Conservation (phyloP, 1,284 basidiomycete species). For the Boletus calvinii region DNA sequence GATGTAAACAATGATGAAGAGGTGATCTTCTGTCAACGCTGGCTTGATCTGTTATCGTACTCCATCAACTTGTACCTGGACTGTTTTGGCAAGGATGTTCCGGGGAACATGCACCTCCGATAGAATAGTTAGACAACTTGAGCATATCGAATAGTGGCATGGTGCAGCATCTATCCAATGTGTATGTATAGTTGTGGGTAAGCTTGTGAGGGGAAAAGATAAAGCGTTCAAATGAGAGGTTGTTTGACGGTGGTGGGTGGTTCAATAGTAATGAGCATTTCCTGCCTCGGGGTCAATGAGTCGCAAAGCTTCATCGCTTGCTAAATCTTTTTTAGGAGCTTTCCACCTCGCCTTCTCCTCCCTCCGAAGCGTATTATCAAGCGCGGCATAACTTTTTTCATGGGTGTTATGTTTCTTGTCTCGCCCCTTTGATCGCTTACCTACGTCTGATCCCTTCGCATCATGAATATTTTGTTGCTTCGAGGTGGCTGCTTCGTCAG, state of each 20-base stretch:
- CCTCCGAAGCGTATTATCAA: slow-evolving; percentile 31
- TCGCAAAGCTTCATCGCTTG: slow-evolving; percentile 6
- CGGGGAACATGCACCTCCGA: not conserved
- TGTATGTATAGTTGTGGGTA: not conserved
- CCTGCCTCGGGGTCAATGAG: slow-evolving; percentile 11
- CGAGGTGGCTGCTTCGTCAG: slow-evolving; percentile 28
- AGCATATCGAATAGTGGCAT: slow-evolving; percentile 5
- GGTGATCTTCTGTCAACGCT: slow-evolving; percentile 6
- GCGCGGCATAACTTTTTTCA: slow-evolving; percentile 40
- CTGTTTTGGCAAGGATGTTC: not conserved
- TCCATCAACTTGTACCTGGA: not conserved
- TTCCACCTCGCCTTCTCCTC: slow-evolving; percentile 40
- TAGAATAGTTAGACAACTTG: not conserved
- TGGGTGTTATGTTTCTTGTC: slow-evolving; percentile 26
- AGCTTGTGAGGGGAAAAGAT: not conserved
- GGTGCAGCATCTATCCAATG: not conserved
- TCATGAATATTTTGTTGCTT: slow-evolving; percentile 13
- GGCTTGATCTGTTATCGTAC: not conserved
- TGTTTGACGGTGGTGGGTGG: not conserved
- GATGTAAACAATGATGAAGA: too few relatives aligned
- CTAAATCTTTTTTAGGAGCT: slow-evolving; percentile 28
- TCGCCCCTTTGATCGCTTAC: slow-evolving; percentile 47
- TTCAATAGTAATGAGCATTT: slow-evolving; percentile 9
- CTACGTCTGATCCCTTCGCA: slow-evolving; percentile 50
- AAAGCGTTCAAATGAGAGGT: not conserved